These are phyloP conservation scores for Panaeolus papilionaceus DNA, from an alignment of 768 basidiomycete genomes.

Conservation along the genomic window DNA sequence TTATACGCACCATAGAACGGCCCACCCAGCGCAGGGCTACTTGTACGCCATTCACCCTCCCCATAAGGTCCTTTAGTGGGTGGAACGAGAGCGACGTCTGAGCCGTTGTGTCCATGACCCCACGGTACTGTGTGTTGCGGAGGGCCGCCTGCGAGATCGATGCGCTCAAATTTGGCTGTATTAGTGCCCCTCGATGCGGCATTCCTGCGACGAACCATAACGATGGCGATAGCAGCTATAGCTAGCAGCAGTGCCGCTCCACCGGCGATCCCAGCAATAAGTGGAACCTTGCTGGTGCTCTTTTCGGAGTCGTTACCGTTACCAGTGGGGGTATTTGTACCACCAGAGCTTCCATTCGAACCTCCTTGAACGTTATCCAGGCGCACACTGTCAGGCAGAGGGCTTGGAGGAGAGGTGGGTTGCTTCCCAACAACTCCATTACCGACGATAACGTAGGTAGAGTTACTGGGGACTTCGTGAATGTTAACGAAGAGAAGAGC, in stretches of 20 bases:
- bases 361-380: conserved; percentile 32
- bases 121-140: neutral
- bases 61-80: neutral
- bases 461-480: conserved; percentile 85
- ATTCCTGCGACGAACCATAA: neutral
- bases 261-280: conserved; percentile 5
- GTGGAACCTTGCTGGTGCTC: neutral
- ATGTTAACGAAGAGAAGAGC: conserved; percentile 83
- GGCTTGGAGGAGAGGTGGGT: conserved; percentile 47
- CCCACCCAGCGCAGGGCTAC: neutral
- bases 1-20: conserved; percentile 1
- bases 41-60: neutral
- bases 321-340: neutral
- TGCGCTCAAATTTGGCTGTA: neutral
- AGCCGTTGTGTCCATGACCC: neutral
- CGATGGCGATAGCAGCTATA: conserved; percentile 1
- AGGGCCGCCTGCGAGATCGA: neutral
- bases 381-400: conserved; percentile 58
- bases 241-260: conserved; percentile 3
- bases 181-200: neutral
- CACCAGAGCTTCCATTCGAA: conserved; percentile 16
- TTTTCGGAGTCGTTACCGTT: neutral
- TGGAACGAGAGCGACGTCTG: neutral
- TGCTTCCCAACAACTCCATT: conserved; percentile 78
- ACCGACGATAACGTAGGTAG: conserved; percentile 78